Evolutionary conservation across 768 basidiomycete species (phyloP), one percentile per base, ranked within the genome.

Genomic region (Lactarius quietus): DNA sequence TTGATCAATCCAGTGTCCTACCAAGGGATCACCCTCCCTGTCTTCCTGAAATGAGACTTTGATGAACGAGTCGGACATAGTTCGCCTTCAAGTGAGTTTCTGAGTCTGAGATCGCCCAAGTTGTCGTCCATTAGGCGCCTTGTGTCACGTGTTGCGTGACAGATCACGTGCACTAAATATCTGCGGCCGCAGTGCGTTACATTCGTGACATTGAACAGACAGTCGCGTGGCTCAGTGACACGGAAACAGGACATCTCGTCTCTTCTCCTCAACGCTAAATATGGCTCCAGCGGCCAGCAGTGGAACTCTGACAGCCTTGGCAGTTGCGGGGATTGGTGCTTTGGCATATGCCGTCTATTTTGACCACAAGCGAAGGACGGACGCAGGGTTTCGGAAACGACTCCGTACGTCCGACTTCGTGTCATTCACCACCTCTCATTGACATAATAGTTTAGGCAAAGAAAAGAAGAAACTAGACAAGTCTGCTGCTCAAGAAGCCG

Each of bases 261-360:
- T 12, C 45, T 15, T 28, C 20, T 29, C 41, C 48, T 54, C 31
- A 33, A 10, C 61, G 7, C 33, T 15, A 39, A 23, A 51, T 52
- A 66, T 66, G 61, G 65, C 56, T 23, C 61, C 51, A 28, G 33
- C 52, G 61, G 74, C 75, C 72, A 69, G 70, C 59, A 69, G 70
- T 57, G 73, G 74, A 74, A 71, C 79, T n/a, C 71, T 79, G 68
- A 76, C 78, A 33, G 69, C 77, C 59, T 64, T 83, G 69, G 76
- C 80, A 41, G 74, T 79, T 70, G 77, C 80, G 26, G 76, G 77
- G 53, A 72, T 80, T 60, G 82, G 87, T 26, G 82, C 84, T 52
- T 81, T 90, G 39, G 93, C 87, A 28, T 98, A 98, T 76, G 93
- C 90, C 35, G 82, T 86, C 61, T 98, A 94, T 78, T 99, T 98